A percentile compares a stretch with the other conserved stretches of the same genome.
Conservation (phyloP, 169 alveolate species). For the Plasmodium berghei region DNA sequence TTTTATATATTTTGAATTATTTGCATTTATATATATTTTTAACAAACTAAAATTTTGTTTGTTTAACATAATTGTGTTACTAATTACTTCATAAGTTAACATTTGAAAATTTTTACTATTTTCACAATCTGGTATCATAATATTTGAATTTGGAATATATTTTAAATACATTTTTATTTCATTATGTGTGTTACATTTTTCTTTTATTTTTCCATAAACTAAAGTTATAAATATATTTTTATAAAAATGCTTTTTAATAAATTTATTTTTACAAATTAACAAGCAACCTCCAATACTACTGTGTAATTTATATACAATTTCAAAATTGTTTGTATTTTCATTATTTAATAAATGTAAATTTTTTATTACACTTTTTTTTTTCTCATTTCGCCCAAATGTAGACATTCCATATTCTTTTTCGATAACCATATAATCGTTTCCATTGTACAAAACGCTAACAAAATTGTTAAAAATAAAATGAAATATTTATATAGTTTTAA, state of each 20-base stretch:
- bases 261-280: constrained; percentile 50
- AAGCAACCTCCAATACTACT: constrained; percentile 39
- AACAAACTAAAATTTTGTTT: constrained; percentile 31
- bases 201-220: constrained; percentile 52
- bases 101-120: constrained; percentile 1
- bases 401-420: constrained; percentile 44
- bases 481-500: too few species aligned
- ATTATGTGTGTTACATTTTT: neutral
- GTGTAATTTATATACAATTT: constrained; percentile 33
- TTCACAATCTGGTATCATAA: constrained; percentile 43
- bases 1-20: constrained; percentile 31
- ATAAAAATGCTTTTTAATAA: constrained; percentile 26
- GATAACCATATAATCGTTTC: constrained; percentile 48
- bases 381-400: constrained; percentile 26
- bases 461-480: too few species aligned
- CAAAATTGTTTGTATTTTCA: neutral
- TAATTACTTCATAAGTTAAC: constrained; percentile 22
- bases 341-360: constrained; percentile 6
- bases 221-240: constrained; percentile 42
- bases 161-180: constrained; percentile 34
- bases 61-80: constrained; percentile 24
- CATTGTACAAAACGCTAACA: constrained; percentile 35
- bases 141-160: constrained; percentile 33
- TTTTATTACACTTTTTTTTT: constrained; percentile 47
- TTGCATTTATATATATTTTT: constrained; percentile 32